Evolutionary conservation across 108 stramenopile genomes (phyloP), one percentile per base, ranked within the genome.

Genomic region (Schizochytrium sp.): DNA sequence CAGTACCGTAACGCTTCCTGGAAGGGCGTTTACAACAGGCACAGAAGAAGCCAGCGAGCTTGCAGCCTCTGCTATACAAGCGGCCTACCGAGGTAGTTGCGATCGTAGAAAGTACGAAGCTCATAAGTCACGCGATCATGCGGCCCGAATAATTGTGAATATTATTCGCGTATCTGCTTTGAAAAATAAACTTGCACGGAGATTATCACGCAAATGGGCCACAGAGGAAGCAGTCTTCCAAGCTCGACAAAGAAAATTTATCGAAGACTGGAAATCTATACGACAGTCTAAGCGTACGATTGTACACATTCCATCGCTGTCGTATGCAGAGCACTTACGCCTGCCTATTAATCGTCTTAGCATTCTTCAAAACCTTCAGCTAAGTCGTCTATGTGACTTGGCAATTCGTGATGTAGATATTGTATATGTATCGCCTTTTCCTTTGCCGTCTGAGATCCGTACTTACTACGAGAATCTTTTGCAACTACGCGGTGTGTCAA

Each of bases 281-380:
- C 13, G 45, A 13, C 38, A 17, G 47, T 12, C 17, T 12, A 83
- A 83, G 55, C 76, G 76, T 5, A 40, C 40, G 0, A 42, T 3
- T 3, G 76, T 83, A 0, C 76, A 83, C 76, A 40, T 83, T n/a
- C 53, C 76, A 13, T 83, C 76, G 76, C 47, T 83, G 28, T 83
- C 76, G 40, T 83, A 47, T 42, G 76, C 28, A 1, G 76, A 83
- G 47, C 50, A 49, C n/a, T 10, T 55, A 28, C 76, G 76, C 50
- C 76, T 83, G 45, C 76, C 76, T 0, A 83, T 83, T 49, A 40
- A 83, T 28, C 45, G 53, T 13, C 28, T 83, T 2, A 13, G 28
- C 0, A 42, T 83, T 28, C 10, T 83, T n/a, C 50, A 83, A 53
- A 83, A 83, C 2, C 45, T 83, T 2, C 76, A 83, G 76, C 2